A percentile compares a stretch with the other conserved stretches of the same genome.
These are phyloP conservation scores for Fonsecaea pugnacius DNA, from an alignment of 2,329 filamentous ascomycete genomes.

Conservation along the genomic window DNA sequence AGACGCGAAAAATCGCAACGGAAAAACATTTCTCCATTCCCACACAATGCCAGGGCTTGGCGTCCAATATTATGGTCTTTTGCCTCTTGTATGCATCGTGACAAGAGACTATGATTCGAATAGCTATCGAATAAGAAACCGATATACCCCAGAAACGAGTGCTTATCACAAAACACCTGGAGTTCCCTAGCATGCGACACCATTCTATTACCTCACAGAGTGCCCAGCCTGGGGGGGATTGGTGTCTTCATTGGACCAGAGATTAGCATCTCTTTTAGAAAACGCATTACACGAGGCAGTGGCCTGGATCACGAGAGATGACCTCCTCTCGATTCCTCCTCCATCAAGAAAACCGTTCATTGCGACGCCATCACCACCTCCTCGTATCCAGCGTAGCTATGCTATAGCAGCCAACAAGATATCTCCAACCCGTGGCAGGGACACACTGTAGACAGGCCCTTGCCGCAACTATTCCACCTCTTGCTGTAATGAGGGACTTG, in stretches of 20 bases:
- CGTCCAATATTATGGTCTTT: neutral
- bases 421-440: neutral
- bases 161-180: neutral
- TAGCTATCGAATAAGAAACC: neutral
- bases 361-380: neutral
- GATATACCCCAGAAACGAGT: neutral
- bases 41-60: neutral
- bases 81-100: neutral
- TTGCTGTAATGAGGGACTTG: neutral
- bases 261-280: neutral
- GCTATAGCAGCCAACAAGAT: neutral
- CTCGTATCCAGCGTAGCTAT: neutral
- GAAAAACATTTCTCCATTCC: neutral
- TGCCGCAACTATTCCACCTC: neutral
- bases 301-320: neutral
- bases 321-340: neutral
- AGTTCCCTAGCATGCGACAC: neutral
- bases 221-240: neutral
- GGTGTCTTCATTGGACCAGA: neutral
- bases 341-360: neutral
- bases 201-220: neutral
- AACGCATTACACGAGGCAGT: neutral
- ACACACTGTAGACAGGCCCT: neutral
- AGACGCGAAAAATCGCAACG: constrained; percentile 14
- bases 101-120: neutral